These are phyloP conservation scores for Marvania coccoides DNA, from an alignment of 139 green algal genomes.

Conservation along the genomic window DNA sequence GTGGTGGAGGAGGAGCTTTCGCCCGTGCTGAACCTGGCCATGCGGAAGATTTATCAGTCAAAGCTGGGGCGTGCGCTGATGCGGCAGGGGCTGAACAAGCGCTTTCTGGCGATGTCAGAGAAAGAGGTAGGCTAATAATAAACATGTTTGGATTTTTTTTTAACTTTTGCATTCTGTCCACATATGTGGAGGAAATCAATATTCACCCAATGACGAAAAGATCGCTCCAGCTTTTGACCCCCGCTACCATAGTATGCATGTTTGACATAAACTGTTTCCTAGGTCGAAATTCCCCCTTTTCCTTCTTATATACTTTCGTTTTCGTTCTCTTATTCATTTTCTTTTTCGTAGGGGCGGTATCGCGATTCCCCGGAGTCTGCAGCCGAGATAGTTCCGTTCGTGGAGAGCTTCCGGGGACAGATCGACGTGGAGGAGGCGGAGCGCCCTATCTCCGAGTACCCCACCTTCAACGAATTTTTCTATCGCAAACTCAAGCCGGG, in stretches of 20 bases:
- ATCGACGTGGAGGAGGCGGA: constrained; percentile 23
- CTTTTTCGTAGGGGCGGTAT: too few relatives aligned
- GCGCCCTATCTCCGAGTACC: constrained; percentile 38
- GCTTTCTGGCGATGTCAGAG: not conserved
- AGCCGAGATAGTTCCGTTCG: constrained; percentile 21
- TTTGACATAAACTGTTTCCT: too few relatives aligned
- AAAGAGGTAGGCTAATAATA: not conserved
- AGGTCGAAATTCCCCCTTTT: too few relatives aligned
- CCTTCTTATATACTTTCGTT: too few relatives aligned
- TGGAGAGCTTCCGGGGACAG: constrained; percentile 23
- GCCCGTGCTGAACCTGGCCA: constrained; percentile 27
- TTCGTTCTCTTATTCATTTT: too few relatives aligned
- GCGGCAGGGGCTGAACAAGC: not conserved
- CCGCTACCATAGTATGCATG: too few relatives aligned
- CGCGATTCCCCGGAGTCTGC: not conserved
- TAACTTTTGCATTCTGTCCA: too few relatives aligned
- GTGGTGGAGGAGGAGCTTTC: constrained; percentile 33
- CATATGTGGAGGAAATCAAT: too few relatives aligned
- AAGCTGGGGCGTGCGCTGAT: constrained; percentile 21
- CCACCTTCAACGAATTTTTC: constrained; percentile 63
- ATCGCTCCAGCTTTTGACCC: too few relatives aligned
- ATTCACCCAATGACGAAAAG: too few relatives aligned
- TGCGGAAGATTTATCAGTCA: constrained; percentile 43
- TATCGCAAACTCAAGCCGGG: constrained; percentile 43
- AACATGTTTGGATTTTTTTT: too few relatives aligned